Conservation (phyloP, 257 asterid species). For the Nicotiana benthamiana region DNA sequence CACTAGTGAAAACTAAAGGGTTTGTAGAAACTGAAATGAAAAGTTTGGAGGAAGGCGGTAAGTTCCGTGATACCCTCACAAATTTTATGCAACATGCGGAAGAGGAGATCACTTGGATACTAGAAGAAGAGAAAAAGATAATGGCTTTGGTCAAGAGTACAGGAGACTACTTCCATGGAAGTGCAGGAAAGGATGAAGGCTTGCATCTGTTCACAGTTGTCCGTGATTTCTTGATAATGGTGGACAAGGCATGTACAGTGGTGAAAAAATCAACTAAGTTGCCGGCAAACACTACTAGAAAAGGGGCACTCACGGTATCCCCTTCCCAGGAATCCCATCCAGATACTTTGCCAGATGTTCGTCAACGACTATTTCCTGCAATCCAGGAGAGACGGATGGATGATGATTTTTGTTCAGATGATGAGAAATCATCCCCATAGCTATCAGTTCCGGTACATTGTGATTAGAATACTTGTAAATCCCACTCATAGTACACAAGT, state of each 20-base stretch:
- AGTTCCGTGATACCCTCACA: slow-evolving; percentile 34
- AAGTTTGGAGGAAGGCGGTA: slow-evolving; percentile 31
- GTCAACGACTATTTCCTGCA: slow-evolving; percentile 53
- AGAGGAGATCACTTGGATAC: slow-evolving; percentile 32
- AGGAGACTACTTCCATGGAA: slow-evolving; percentile 85
- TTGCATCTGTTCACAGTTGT: slow-evolving; percentile 52
- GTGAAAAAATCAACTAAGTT: slow-evolving; percentile 33
- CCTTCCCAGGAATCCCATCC: slow-evolving; percentile 38
- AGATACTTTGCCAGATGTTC: slow-evolving; percentile 41
- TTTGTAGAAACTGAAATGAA: slow-evolving; percentile 55
- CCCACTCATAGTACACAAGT: background rate
- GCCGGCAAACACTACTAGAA: slow-evolving; percentile 29
- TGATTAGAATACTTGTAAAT: background rate
- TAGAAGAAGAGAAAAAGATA: slow-evolving; percentile 64
- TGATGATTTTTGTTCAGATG: slow-evolving; percentile 56
- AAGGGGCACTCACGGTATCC: slow-evolving; percentile 29
- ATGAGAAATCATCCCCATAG: slow-evolving; percentile 27
- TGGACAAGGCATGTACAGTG: slow-evolving; percentile 59
- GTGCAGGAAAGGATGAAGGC: slow-evolving; percentile 63
- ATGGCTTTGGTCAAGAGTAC: slow-evolving; percentile 64
- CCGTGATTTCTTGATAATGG: slow-evolving; percentile 65
- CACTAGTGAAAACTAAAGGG: slow-evolving; percentile 28
- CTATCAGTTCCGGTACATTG: background rate
- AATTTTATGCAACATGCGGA: slow-evolving; percentile 44
- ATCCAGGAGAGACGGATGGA: slow-evolving; percentile 48